These are phyloP conservation scores for Ilex paraguariensis DNA, from an alignment of 305 asterid species.

Conservation along the genomic window DNA sequence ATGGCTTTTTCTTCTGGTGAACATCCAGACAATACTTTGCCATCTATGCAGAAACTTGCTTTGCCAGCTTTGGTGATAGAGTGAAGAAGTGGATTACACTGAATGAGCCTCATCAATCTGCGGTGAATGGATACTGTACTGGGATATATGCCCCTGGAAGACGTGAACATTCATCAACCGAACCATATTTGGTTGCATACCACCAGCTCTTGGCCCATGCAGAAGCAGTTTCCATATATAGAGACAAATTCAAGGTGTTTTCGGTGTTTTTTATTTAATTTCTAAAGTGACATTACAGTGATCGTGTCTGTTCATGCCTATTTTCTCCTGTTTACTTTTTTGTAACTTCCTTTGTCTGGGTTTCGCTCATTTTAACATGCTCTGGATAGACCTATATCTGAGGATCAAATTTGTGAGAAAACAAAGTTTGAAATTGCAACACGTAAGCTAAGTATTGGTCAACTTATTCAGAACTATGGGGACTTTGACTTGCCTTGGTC, in stretches of 20 bases:
- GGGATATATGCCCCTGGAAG: conserved; percentile 56
- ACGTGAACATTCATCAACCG: conserved; percentile 30
- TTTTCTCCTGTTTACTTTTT: too few species aligned
- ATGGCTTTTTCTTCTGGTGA: conserved; percentile 24
- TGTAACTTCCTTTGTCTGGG: too few species aligned
- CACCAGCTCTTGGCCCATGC: conserved; percentile 58
- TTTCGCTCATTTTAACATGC: too few species aligned
- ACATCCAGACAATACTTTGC: conserved; percentile 49
- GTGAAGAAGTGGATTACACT: conserved; percentile 59
- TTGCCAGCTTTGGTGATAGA: conserved; percentile 53
- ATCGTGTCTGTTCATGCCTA: too few species aligned
- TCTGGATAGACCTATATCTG: too few species aligned
- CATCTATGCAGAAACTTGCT: conserved; percentile 56
- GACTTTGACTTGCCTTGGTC: too few species aligned
- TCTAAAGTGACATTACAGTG: too few species aligned
- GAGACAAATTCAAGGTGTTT: background rate
- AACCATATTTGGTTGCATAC: conserved; percentile 49
- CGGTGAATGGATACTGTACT: conserved; percentile 48
- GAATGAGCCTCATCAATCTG: conserved; percentile 58
- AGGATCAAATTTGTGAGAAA: too few species aligned
- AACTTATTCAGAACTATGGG: too few species aligned
- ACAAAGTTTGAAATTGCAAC: too few species aligned
- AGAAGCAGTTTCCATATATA: conserved; percentile 43
- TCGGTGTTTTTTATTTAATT: background rate
- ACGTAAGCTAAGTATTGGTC: too few species aligned